phyloP scores from a whole-genome alignment of 2,329 filamentous ascomycete genomes.

The Microcyclospora tardicrescens region DNA sequence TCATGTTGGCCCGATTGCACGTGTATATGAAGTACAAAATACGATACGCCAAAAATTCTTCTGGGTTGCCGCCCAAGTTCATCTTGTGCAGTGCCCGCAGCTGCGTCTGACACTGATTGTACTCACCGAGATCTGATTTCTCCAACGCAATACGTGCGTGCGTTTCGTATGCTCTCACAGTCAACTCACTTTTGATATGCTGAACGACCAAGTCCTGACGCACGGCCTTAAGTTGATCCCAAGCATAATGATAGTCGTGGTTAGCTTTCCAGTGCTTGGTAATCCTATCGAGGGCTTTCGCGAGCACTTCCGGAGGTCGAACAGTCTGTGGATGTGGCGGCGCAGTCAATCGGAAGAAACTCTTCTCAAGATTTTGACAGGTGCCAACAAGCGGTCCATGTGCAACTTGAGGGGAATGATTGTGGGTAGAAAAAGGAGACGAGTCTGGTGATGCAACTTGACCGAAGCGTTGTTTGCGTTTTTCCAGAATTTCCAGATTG shows the following conservation, averaged over 20 bases:
- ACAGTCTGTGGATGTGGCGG: conserved; percentile 81
- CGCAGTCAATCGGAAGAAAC: conserved; percentile 83
- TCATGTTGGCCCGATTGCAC: conserved; percentile 94
- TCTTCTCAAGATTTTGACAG: conserved; percentile 76
- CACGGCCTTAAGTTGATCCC: conserved; percentile 97
- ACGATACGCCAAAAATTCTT: conserved; percentile 98
- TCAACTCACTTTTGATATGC: conserved; percentile 92
- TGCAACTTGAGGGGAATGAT: conserved; percentile 36
- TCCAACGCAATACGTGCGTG: conserved; percentile 95
- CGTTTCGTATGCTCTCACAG: conserved; percentile 90
- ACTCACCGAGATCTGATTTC: conserved; percentile 99
- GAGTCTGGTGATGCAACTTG: conserved; percentile 35
- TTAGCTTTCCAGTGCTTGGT: conserved; percentile 93
- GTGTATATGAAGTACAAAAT: conserved; percentile 99
- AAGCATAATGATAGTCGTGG: conserved; percentile 92
- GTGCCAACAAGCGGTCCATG: conserved; percentile 68
- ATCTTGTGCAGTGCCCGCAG: conserved; percentile 80
- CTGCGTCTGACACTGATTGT: conserved; percentile 99
- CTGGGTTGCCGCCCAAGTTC: conserved; percentile 74
- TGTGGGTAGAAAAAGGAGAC: conserved; percentile 34
- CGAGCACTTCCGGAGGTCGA: conserved; percentile 66
- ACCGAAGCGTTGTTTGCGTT: conserved; percentile 72
- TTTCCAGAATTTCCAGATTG: conserved; percentile 72
- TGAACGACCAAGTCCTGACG: conserved; percentile 97
- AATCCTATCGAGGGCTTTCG: conserved; percentile 72